Conservation (phyloP, 176 grass and related monocot species). For the Canna indica region DNA sequence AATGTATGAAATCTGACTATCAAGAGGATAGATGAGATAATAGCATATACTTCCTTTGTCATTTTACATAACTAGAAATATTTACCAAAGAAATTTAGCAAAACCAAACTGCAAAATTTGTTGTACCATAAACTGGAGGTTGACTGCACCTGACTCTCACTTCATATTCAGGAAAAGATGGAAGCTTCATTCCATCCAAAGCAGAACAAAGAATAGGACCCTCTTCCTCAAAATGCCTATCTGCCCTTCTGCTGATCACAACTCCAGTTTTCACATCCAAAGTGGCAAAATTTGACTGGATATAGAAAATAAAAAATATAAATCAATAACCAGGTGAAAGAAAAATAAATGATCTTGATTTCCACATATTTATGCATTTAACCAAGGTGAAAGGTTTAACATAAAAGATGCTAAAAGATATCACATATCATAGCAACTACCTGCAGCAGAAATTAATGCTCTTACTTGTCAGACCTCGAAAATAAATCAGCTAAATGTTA, state of each 20-base stretch:
- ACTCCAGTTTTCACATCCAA: conserved; percentile 66
- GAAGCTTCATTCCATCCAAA: conserved; percentile 76
- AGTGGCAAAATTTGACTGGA: conserved; percentile 88
- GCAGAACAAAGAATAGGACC: conserved; percentile 65
- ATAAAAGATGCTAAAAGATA: background rate
- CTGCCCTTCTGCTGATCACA: conserved; percentile 61
- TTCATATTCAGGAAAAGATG: conserved; percentile 70
- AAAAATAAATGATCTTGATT: background rate
- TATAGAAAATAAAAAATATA: background rate
- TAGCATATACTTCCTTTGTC: background rate
- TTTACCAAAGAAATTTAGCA: background rate
- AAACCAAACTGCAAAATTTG: background rate
- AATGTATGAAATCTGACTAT: background rate
- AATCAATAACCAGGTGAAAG: background rate
- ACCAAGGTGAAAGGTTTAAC: background rate
- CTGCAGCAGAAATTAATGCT: background rate
- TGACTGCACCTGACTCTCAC: conserved; percentile 75
- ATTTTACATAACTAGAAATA: background rate
- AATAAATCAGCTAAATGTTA: background rate
- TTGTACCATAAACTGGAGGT: background rate
- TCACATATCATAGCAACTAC: background rate
- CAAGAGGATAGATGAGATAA: background rate
- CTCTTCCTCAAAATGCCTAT: conserved; percentile 96
- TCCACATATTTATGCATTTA: too few relatives aligned
- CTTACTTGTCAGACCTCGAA: background rate